phyloP scores from a whole-genome alignment of 257 asterid genomes.

The Solanum medicagineum region DNA sequence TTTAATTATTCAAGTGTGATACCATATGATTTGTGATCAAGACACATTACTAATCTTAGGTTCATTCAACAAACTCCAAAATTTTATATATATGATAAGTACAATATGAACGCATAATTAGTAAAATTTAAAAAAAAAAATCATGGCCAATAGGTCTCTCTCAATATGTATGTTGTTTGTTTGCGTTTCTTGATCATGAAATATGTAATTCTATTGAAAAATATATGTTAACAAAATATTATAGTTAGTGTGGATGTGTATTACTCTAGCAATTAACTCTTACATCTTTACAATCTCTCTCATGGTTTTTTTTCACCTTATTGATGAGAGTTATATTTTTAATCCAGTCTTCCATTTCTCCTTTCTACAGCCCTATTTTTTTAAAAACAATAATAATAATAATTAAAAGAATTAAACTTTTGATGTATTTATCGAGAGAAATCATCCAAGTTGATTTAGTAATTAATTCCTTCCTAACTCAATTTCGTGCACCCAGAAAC shows the following conservation, averaged over 20 bases:
- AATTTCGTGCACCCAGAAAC: background rate
- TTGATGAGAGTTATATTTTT: no score
- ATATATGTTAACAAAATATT: background rate
- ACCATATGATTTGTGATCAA: background rate
- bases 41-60: background rate
- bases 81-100: background rate
- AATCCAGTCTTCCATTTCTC: background rate
- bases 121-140: no score
- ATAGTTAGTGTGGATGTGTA: background rate
- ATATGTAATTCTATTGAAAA: background rate
- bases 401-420: no score
- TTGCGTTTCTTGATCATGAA: background rate
- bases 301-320: no score
- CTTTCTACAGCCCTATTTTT: background rate
- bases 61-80: background rate
- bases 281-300: no score
- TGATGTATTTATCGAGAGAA: background rate
- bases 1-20: background rate
- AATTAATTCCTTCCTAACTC: background rate
- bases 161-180: background rate
- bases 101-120: background rate
- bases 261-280: no score
- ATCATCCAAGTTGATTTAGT: background rate
- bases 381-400: no score
- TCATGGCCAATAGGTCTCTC: background rate